phyloP scores from a whole-genome alignment of 2,329 filamentous ascomycete genomes.

The Gnomoniopsis sp. region DNA sequence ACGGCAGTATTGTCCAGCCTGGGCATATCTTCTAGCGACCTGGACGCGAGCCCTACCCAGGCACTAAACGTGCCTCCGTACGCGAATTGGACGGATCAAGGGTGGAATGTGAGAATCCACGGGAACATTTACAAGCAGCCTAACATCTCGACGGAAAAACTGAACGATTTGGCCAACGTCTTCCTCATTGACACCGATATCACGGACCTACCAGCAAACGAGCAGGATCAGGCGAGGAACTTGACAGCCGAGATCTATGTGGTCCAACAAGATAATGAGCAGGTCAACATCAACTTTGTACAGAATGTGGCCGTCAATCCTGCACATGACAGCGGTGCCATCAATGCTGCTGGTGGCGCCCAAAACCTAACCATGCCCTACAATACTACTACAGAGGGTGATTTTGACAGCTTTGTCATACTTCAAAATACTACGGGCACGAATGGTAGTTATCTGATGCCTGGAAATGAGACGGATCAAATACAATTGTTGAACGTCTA shows the following conservation, averaged over 20 bases:
- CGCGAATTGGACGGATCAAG: conserved; percentile 74
- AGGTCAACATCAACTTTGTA: conserved; percentile 60
- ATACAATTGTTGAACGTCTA: conserved; percentile 70
- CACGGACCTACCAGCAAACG: conserved; percentile 50
- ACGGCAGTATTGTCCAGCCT: conserved; percentile 58
- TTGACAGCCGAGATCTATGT: conserved; percentile 70
- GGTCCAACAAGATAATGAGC: conserved; percentile 65
- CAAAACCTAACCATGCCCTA: conserved; percentile 64
- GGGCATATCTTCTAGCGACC: conserved; percentile 53
- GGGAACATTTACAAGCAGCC: conserved; percentile 82
- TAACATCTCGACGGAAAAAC: conserved; percentile 58
- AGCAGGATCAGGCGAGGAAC: conserved; percentile 69
- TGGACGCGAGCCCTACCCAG: conserved; percentile 63
- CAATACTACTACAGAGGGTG: conserved; percentile 63
- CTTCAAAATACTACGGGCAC: conserved; percentile 56
- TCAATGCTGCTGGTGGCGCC: conserved; percentile 52
- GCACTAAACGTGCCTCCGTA: conserved; percentile 69
- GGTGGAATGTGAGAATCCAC: conserved; percentile 74
- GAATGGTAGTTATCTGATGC: conserved; percentile 45
- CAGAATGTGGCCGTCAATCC: conserved; percentile 44
- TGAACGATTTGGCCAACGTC: conserved; percentile 66
- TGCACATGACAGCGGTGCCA: conserved; percentile 51
- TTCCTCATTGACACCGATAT: conserved; percentile 67
- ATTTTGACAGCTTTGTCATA: conserved; percentile 69
- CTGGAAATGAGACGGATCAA: conserved; percentile 60